phyloP scores from a whole-genome alignment of 805 yeast genomes.

The Candida rishiriensis region DNA sequence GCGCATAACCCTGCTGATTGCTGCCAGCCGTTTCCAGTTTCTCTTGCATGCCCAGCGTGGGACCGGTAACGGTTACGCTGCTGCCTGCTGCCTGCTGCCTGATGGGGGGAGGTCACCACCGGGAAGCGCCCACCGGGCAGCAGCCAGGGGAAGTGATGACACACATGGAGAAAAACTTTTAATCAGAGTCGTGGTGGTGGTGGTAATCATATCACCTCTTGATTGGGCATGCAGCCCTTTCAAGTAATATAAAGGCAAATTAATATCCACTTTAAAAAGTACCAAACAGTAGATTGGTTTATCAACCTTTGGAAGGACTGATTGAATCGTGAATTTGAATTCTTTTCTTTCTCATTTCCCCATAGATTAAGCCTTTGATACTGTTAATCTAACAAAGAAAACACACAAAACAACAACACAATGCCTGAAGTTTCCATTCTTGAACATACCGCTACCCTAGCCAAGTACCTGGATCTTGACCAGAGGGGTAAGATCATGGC shows the following conservation, averaged over 20 bases:
- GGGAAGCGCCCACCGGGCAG: too few relatives aligned
- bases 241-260: not conserved
- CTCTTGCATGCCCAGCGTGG: too few relatives aligned
- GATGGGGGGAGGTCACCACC: too few relatives aligned
- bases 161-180: too few relatives aligned
- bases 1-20: too few relatives aligned
- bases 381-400: constrained; percentile 1
- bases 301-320: not conserved
- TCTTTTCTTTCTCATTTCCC: not conserved
- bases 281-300: not conserved
- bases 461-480: constrained; percentile 77
- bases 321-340: not conserved
- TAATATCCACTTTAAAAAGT: not conserved
- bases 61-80: too few relatives aligned
- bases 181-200: too few relatives aligned
- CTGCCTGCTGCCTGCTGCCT: too few relatives aligned
- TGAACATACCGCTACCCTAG: constrained; percentile 74
- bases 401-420: constrained; percentile 3
- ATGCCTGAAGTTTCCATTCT: constrained; percentile 32
- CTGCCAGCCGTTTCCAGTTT: too few relatives aligned
- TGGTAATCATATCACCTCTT: too few relatives aligned
- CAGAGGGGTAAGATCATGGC: constrained; percentile 88
- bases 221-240: too few relatives aligned
- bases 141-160: too few relatives aligned
- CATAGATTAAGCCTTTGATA: not conserved